Evolutionary conservation across 306 rosid species (phyloP).

Genomic region (Vicia villosa): DNA sequence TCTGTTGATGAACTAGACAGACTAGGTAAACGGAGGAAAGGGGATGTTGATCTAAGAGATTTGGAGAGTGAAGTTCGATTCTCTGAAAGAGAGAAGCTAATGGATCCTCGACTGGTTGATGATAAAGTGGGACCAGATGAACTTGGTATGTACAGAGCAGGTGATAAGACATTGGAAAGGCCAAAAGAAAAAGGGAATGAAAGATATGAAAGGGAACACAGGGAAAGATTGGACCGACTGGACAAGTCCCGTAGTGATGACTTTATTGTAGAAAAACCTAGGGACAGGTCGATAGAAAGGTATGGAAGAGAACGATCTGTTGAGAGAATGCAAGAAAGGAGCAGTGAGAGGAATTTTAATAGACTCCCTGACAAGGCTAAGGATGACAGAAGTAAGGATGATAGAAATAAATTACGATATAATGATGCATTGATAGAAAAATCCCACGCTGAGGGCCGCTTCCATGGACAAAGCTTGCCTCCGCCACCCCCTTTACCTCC

Average conservation of each 20-base stretch:
- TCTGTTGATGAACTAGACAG: slow-evolving; percentile 95
- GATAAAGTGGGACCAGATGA: slow-evolving; percentile 76
- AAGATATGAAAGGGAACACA: slow-evolving; percentile 83
- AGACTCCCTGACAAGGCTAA: slow-evolving; percentile 77
- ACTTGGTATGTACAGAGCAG: slow-evolving; percentile 53
- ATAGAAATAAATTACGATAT: slow-evolving; percentile 75
- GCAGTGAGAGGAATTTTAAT: slow-evolving; percentile 70
- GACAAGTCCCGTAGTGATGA: slow-evolving; percentile 93
- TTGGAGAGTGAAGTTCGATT: slow-evolving; percentile 69
- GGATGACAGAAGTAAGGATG: slow-evolving; percentile 79
- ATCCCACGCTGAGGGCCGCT: slow-evolving; percentile 82
- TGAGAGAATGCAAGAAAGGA: slow-evolving; percentile 82
- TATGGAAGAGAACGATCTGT: slow-evolving; percentile 91
- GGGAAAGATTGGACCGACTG: slow-evolving; percentile 81
- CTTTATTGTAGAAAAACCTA: slow-evolving; percentile 58
- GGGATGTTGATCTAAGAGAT: slow-evolving; percentile 76
- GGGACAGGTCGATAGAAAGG: slow-evolving; percentile 92
- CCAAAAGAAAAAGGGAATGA: slow-evolving; percentile 81
- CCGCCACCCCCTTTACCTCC: slow-evolving; percentile 99
- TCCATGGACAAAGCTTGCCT: slow-evolving; percentile 93
- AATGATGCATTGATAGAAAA: slow-evolving; percentile 67
- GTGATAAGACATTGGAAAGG: slow-evolving; percentile 79
- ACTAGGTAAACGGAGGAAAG: slow-evolving; percentile 86
- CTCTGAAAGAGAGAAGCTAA: slow-evolving; percentile 75
- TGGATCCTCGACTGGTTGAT: slow-evolving; percentile 70